Evolutionary conservation across 73 alveolate species (phyloP).

Genomic region (Paramecium biaurelia): DNA sequence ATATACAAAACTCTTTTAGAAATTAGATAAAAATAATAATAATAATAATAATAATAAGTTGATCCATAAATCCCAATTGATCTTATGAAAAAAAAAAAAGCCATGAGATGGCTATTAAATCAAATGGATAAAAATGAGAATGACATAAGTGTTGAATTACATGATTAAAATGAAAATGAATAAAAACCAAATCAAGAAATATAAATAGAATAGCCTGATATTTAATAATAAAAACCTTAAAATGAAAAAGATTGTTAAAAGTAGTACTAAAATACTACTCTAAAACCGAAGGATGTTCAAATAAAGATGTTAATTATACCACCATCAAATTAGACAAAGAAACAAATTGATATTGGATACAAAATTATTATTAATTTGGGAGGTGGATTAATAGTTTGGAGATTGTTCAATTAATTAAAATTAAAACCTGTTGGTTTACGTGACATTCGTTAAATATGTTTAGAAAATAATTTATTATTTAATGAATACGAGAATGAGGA

Average conservation of each 20-base stretch:
- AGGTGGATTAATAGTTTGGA: constrained; percentile 37
- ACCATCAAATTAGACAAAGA: not conserved
- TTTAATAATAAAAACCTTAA: not conserved
- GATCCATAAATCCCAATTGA: not conserved
- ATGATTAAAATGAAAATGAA: constrained; percentile 17
- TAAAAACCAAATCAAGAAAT: not conserved
- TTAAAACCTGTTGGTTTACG: constrained; percentile 57
- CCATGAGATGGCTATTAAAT: constrained; percentile 50
- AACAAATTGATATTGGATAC: constrained; percentile 44
- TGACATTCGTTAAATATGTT: constrained; percentile 16
- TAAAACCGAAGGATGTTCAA: not conserved
- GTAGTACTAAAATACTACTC: not conserved
- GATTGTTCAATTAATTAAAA: constrained; percentile 20
- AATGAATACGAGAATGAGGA: constrained; percentile 25
- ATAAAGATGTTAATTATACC: not conserved
- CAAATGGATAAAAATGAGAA: not conserved
- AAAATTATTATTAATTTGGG: constrained; percentile 26
- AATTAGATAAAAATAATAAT: constrained; percentile 5
- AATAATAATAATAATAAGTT: constrained; percentile 26
- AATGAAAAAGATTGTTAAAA: not conserved
- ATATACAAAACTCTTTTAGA: not conserved
- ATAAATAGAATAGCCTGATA: not conserved
- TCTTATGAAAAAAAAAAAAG: not conserved
- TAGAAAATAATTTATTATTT: constrained; percentile 3
- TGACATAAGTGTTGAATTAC: not conserved